Base-by-base conservation (phyloP, 805 yeast species). In the Candida schatavii region DNA sequence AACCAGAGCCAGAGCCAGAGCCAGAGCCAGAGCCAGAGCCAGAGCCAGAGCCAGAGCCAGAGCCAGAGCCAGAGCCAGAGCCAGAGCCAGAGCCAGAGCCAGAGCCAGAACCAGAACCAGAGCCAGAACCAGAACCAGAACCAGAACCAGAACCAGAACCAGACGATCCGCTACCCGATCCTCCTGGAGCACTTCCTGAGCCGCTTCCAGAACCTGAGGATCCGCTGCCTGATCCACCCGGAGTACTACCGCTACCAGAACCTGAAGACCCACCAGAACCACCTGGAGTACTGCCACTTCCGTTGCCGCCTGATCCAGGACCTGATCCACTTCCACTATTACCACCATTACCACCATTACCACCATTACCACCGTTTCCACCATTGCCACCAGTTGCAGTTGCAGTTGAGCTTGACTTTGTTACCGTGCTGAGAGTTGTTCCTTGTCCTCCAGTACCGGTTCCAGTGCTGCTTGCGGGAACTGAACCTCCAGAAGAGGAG, bases 11-110 rank as follows among this genome's bases (percentile, higher is more conserved):
- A n/a, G n/a, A n/a, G n/a, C n/a, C n/a, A n/a, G n/a, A n/a, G n/a
- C n/a, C n/a, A n/a, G n/a, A n/a, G n/a, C n/a, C n/a, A n/a, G n/a
- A n/a, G n/a, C n/a, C n/a, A n/a, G n/a, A n/a, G n/a, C n/a, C n/a
- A n/a, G n/a, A n/a, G n/a, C n/a, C n/a, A n/a, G n/a, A n/a, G n/a
- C n/a, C n/a, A n/a, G n/a, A n/a, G n/a, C n/a, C n/a, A n/a, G n/a
- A n/a, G n/a, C n/a, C n/a, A n/a, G n/a, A n/a, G n/a, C n/a, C n/a
- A n/a, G n/a, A n/a, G n/a, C n/a, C n/a, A n/a, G n/a, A n/a, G 28
- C 28, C 38, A 13, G 38, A 35, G 9, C 28, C 38, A 13, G 37
- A 25, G n/a, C n/a, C 32, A 29, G 32, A 7, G n/a, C 13, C 32
- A 6, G 32, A 7, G n/a, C 32, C n/a, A 14, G 32, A 29, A 29